Percentiles rank a stretch among this genome's conserved stretches.
These are phyloP conservation scores for Rhynchospora breviuscula DNA, from an alignment of 176 grass and related monocot genomes.

Conservation along the genomic window DNA sequence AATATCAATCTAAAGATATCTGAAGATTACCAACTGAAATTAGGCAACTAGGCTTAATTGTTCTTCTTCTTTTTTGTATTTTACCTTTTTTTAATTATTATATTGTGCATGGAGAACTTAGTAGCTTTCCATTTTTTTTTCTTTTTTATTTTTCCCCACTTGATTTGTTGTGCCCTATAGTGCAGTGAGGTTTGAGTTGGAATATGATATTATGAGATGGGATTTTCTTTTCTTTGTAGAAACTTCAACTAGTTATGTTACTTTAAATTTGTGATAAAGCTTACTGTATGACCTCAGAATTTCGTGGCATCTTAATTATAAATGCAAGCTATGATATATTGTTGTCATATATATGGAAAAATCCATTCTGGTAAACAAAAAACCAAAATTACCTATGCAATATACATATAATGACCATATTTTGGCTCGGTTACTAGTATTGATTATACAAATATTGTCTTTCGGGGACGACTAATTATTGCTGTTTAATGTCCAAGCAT, in stretches of 20 bases:
- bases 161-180: conserved; percentile 20
- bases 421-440: background rate
- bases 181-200: conserved; percentile 19
- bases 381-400: background rate
- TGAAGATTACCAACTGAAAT: conserved; percentile 25
- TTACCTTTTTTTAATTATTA: conserved; percentile 1
- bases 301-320: background rate
- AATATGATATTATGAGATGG: conserved; percentile 15
- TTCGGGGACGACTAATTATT: background rate
- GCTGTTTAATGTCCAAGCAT: background rate
- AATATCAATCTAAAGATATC: conserved; percentile 21
- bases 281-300: background rate
- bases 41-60: conserved; percentile 25
- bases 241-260: conserved; percentile 9
- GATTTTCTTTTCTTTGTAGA: conserved; percentile 4
- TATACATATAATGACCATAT: background rate
- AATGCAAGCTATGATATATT: background rate
- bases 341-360: background rate
- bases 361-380: background rate
- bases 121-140: conserved; percentile 13
- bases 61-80: conserved; percentile 8
- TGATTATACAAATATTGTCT: background rate
- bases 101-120: conserved; percentile 14
- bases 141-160: background rate
- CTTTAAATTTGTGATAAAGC: conserved; percentile 13